phyloP scores from a whole-genome alignment of 208 protist genomes.

The Tritrichomonas musculus region DNA sequence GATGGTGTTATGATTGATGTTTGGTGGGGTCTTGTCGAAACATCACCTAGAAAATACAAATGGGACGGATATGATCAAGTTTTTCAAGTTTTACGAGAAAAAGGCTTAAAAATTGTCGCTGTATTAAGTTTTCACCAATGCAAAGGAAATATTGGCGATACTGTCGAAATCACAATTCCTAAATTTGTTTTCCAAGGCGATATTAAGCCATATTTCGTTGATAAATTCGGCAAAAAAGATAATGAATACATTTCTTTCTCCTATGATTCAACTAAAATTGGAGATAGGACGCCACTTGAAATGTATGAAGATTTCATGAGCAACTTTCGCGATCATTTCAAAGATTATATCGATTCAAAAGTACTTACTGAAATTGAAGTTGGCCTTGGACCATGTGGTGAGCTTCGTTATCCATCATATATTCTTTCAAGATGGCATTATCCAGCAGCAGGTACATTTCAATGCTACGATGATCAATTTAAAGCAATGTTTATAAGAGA shows the following conservation, averaged over 20 bases:
- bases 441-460: constrained; percentile 50
- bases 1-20: constrained; percentile 31
- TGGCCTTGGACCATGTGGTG: constrained; percentile 46
- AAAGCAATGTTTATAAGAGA: background rate
- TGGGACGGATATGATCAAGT: background rate
- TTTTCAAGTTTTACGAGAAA: background rate
- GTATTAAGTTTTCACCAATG: constrained; percentile 51
- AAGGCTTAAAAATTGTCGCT: background rate
- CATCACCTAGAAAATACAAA: background rate
- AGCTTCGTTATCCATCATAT: constrained; percentile 62
- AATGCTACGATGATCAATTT: background rate
- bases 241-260: constrained; percentile 58
- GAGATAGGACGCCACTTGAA: constrained; percentile 55
- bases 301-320: constrained; percentile 59
- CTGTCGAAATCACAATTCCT: constrained; percentile 58
- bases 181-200: constrained; percentile 49
- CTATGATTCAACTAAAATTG: constrained; percentile 51
- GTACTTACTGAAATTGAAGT: background rate
- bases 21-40: constrained; percentile 24
- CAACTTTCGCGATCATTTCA: constrained; percentile 41
- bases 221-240: constrained; percentile 48
- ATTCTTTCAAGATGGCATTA: constrained; percentile 52
- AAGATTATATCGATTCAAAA: background rate
- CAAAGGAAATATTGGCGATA: constrained; percentile 65
- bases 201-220: constrained; percentile 51